Evolutionary conservation across 768 basidiomycete species (phyloP).

Genomic region (Amanita exitialis): DNA sequence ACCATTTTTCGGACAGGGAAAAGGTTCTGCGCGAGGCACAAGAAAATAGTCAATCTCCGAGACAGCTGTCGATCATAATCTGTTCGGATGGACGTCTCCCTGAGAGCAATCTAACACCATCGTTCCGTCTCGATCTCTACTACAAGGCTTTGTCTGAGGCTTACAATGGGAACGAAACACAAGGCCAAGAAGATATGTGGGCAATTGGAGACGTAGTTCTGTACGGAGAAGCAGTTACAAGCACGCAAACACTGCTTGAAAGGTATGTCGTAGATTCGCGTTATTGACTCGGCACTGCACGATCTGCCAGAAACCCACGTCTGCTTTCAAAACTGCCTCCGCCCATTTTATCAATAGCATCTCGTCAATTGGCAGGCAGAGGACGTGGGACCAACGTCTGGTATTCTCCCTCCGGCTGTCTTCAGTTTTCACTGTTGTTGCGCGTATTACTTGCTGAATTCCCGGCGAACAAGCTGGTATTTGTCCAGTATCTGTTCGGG

Average conservation of each 20-base stretch:
- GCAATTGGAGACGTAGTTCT: slow-evolving; percentile 69
- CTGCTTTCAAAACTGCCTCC: slow-evolving; percentile 61
- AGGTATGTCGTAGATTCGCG: slow-evolving; percentile 45
- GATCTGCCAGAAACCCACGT: slow-evolving; percentile 53
- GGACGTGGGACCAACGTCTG: slow-evolving; percentile 86
- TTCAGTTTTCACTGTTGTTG: slow-evolving; percentile 73
- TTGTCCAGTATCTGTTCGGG: slow-evolving; percentile 87
- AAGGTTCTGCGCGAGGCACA: slow-evolving; percentile 21
- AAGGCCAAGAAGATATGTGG: slow-evolving; percentile 23
- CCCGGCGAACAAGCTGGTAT: slow-evolving; percentile 66
- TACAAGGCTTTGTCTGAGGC: slow-evolving; percentile 39
- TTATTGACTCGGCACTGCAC: background rate
- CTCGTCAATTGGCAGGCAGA: slow-evolving; percentile 79
- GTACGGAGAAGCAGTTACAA: slow-evolving; percentile 86
- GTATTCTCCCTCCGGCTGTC: slow-evolving; percentile 87
- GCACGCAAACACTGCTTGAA: slow-evolving; percentile 92
- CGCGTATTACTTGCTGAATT: slow-evolving; percentile 42
- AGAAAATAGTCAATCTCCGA: slow-evolving; percentile 10
- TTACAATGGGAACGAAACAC: slow-evolving; percentile 16
- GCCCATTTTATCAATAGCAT: slow-evolving; percentile 76
- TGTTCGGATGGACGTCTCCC: slow-evolving; percentile 40
- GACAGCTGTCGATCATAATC: slow-evolving; percentile 44
- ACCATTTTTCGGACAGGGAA: slow-evolving; percentile 24
- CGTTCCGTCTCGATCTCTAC: slow-evolving; percentile 60
- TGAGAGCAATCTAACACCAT: slow-evolving; percentile 44